These are phyloP conservation scores for Pseudogymnoascus pannorum DNA, from an alignment of 2,329 filamentous ascomycete species.

Conservation along the genomic window DNA sequence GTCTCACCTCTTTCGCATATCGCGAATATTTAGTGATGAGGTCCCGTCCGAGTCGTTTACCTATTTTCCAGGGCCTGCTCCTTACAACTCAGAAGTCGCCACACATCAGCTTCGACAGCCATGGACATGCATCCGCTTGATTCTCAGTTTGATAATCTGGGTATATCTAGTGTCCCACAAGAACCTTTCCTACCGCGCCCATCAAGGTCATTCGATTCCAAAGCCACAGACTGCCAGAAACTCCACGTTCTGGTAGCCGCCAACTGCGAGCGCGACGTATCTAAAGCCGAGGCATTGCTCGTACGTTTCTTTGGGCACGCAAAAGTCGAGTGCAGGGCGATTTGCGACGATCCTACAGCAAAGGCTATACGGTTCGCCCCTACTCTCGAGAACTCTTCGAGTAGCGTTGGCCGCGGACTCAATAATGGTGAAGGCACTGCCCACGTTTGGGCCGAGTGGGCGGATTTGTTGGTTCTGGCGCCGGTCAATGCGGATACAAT, in stretches of 20 bases:
- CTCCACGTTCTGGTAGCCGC: conserved; percentile 58
- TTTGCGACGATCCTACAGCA: conserved; percentile 58
- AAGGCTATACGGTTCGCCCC: conserved; percentile 45
- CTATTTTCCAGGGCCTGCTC: conserved; percentile 1
- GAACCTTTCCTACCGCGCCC: conserved; percentile 21
- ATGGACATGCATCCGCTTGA: not conserved
- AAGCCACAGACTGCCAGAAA: conserved; percentile 44
- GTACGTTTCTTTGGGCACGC: conserved; percentile 59
- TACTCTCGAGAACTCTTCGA: conserved; percentile 27
- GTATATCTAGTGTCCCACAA: not conserved
- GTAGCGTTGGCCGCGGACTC: conserved; percentile 6
- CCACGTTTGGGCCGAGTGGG: conserved; percentile 71
- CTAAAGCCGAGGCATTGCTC: conserved; percentile 58
- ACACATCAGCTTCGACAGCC: not conserved
- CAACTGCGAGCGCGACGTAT: conserved; percentile 57
- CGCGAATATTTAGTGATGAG: conserved; percentile 7
- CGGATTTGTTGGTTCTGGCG: conserved; percentile 75
- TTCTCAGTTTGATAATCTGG: not conserved
- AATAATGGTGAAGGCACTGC: conserved; percentile 28
- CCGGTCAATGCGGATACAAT: conserved; percentile 80
- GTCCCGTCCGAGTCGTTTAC: not conserved
- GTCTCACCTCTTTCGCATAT: conserved; percentile 4
- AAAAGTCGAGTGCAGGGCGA: conserved; percentile 53
- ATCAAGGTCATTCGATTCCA: conserved; percentile 22
- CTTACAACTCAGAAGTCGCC: conserved; percentile 2